A percentile compares a stretch with the other conserved stretches of the same genome.
Conservation (phyloP, 2,329 filamentous ascomycete genomes). For the Rhinocladiella mackenziei region DNA sequence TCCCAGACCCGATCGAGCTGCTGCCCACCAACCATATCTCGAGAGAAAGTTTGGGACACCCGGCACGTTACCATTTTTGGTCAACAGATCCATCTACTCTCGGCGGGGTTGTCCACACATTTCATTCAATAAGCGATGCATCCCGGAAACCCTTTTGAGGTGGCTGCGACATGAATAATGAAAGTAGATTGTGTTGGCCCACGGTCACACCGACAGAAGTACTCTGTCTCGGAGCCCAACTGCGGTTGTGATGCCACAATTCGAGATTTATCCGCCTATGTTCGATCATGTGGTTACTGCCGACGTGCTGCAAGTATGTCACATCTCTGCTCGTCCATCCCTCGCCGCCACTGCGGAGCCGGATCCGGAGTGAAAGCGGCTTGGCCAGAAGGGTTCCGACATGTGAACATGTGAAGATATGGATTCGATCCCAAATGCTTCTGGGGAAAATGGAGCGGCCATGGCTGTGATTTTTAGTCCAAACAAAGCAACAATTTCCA, state of each 20-base stretch:
- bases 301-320: constrained; percentile 1
- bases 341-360: neutral
- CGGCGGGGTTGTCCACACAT: constrained; percentile 18
- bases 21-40: constrained; percentile 5
- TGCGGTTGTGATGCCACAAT: constrained; percentile 18
- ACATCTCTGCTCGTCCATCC: neutral
- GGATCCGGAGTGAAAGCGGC: neutral
- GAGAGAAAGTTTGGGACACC: constrained; percentile 3
- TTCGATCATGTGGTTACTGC: neutral
- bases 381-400: neutral
- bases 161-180: constrained; percentile 7
- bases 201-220: constrained; percentile 10
- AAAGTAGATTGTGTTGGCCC: constrained; percentile 20
- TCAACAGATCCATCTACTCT: constrained; percentile 24
- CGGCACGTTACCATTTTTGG: constrained; percentile 19
- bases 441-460: constrained; percentile 3
- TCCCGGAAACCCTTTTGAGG: neutral
- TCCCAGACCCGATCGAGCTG: neutral
- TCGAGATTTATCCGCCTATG: constrained; percentile 10
- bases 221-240: constrained; percentile 7
- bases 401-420: constrained; percentile 9
- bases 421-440: neutral
- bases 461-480: constrained; percentile 33
- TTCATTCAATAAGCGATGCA: constrained; percentile 3
- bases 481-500: constrained; percentile 45